These are phyloP conservation scores for Aspergillus felis DNA, from an alignment of 2,329 filamentous ascomycete genomes.

Conservation along the genomic window DNA sequence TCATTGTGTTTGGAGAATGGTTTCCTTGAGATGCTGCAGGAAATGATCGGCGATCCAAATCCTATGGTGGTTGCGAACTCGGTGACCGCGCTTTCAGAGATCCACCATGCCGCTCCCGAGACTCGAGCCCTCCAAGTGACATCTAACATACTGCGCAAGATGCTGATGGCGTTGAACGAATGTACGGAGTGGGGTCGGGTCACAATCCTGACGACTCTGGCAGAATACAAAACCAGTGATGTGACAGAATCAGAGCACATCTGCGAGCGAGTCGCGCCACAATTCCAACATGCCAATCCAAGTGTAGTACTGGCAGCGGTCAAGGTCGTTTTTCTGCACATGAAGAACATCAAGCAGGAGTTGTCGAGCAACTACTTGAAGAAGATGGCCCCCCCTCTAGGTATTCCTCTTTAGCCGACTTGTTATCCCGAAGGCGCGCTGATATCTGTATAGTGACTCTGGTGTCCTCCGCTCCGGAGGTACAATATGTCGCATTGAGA, in stretches of 20 bases:
- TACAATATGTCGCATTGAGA: slow-evolving; percentile 92
- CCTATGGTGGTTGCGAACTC: slow-evolving; percentile 99
- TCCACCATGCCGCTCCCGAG: slow-evolving; percentile 83
- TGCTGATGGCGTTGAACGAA: slow-evolving; percentile 93
- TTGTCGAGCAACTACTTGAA: slow-evolving; percentile 81
- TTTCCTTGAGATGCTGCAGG: slow-evolving; percentile 88
- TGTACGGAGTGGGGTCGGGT: slow-evolving; percentile 98
- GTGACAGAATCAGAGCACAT: slow-evolving; percentile 97
- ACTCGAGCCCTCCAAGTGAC: slow-evolving; percentile 83
- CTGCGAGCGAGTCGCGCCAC: slow-evolving; percentile 89
- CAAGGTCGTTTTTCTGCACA: slow-evolving; percentile 96
- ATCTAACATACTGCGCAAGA: slow-evolving; percentile 81
- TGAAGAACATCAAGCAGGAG: slow-evolving; percentile 77
- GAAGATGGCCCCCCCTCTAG: slow-evolving; percentile 96
- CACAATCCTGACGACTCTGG: slow-evolving; percentile 83
- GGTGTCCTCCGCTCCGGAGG: slow-evolving; percentile 90
- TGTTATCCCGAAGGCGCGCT: slow-evolving; percentile 6
- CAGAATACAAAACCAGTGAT: slow-evolving; percentile 81
- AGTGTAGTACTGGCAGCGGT: slow-evolving; percentile 96
- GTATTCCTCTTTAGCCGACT: slow-evolving; percentile 44
- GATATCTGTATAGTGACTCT: slow-evolving; percentile 68
- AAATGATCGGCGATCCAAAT: slow-evolving; percentile 94
- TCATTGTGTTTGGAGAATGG: slow-evolving; percentile 93
- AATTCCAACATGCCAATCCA: slow-evolving; percentile 98
- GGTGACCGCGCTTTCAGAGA: slow-evolving; percentile 89